phyloP scores from a whole-genome alignment of 2,329 filamentous ascomycete species.

The Aspergillus clavatus region DNA sequence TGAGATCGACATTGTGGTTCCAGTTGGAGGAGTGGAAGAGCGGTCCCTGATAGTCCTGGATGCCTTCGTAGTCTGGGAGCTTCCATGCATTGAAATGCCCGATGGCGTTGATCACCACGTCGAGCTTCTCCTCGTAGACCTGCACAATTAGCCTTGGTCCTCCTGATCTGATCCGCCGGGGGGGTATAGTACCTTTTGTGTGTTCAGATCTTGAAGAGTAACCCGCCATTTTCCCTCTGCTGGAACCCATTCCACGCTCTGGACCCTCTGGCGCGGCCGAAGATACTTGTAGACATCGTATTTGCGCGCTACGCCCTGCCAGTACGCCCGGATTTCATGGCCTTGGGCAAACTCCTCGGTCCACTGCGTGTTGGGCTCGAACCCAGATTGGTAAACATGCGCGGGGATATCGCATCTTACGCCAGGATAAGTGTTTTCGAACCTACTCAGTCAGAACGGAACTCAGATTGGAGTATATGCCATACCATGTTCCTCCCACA shows the following conservation, averaged over 20 bases:
- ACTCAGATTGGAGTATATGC: not conserved
- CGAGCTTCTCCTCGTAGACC: constrained; percentile 46
- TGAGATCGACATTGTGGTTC: constrained; percentile 51
- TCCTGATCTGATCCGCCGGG: constrained; percentile 16
- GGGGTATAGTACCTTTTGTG: constrained; percentile 15
- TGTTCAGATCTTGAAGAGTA: constrained; percentile 34
- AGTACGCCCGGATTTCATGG: constrained; percentile 63
- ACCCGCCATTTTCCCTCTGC: constrained; percentile 53
- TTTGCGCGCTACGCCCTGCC: constrained; percentile 58
- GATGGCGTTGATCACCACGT: constrained; percentile 60
- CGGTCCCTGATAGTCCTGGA: constrained; percentile 51
- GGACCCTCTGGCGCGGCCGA: constrained; percentile 53
- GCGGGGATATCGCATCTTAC: constrained; percentile 65
- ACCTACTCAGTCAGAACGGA: constrained; percentile 21
- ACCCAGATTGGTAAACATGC: constrained; percentile 66
- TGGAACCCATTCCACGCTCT: constrained; percentile 53
- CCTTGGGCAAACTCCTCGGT: constrained; percentile 63
- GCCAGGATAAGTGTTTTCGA: constrained; percentile 55
- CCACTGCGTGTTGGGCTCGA: constrained; percentile 65
- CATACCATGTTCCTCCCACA: constrained; percentile 48
- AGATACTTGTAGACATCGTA: constrained; percentile 59
- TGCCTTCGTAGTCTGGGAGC: constrained; percentile 57
- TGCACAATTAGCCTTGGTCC: constrained; percentile 34
- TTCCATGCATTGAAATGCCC: constrained; percentile 64
- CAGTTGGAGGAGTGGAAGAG: constrained; percentile 60